Evolutionary conservation across 225 moss, liverwort and hornwort species (phyloP).

Genomic region (Pleurozium schreberi): DNA sequence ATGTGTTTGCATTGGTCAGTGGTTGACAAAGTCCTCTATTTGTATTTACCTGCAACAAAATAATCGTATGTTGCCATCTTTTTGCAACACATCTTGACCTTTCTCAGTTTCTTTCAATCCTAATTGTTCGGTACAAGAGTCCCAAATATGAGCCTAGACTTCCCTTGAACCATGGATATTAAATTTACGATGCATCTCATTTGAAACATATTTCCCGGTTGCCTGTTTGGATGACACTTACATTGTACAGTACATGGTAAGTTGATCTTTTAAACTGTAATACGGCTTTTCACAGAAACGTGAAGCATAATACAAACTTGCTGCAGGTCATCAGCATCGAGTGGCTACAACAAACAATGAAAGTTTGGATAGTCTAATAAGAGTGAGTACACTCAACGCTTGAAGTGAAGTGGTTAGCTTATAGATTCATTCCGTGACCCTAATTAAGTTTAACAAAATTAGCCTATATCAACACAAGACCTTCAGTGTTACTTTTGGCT

Average conservation of each 20-base stretch:
- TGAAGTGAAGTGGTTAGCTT: background rate
- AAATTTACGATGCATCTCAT: background rate
- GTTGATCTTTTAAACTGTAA: background rate
- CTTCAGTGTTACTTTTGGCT: background rate
- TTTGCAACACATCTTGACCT: background rate
- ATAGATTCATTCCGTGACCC: background rate
- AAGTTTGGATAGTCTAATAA: too few relatives aligned
- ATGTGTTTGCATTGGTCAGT: background rate
- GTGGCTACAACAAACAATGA: conserved; percentile 84
- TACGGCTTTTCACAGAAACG: background rate
- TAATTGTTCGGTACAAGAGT: background rate
- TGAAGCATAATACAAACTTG: background rate
- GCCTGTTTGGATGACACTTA: background rate
- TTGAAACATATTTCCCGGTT: background rate
- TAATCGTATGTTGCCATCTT: background rate
- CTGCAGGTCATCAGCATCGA: conserved; percentile 36
- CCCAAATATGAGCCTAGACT: background rate
- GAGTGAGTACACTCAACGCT: background rate
- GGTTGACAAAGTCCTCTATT: background rate
- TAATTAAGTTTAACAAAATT: background rate
- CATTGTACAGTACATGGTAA: background rate
- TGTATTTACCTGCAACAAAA: background rate
- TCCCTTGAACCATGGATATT: background rate
- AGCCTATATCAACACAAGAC: background rate
- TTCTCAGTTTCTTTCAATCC: background rate